Evolutionary conservation across 805 yeast species (phyloP).

Genomic region (Yarrowia sp.): DNA sequence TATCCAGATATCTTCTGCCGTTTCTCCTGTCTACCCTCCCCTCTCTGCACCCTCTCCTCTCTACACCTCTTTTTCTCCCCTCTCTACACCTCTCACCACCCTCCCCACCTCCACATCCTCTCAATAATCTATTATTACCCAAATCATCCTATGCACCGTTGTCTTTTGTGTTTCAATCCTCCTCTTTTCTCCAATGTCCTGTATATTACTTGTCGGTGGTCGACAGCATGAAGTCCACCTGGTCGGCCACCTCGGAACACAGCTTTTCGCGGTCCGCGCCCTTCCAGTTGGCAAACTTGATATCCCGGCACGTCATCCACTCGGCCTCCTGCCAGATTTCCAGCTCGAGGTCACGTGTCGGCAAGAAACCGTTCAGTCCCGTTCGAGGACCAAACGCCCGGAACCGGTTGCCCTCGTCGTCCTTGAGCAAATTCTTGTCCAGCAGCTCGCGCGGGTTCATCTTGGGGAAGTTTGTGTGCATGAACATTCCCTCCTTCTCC

Average conservation of each 20-base stretch:
- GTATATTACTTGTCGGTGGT: not conserved
- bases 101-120: not conserved
- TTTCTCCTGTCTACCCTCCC: too few species aligned
- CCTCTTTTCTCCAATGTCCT: not conserved
- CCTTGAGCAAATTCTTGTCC: slow-evolving; percentile 53
- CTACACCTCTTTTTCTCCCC: too few species aligned
- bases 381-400: slow-evolving; percentile 62
- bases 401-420: slow-evolving; percentile 57
- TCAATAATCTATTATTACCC: slow-evolving; percentile 4
- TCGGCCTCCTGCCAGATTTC: slow-evolving; percentile 42
- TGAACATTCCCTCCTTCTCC: slow-evolving; percentile 53
- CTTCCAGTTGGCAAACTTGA: slow-evolving; percentile 42
- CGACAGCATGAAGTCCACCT: slow-evolving; percentile 36
- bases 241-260: slow-evolving; percentile 37
- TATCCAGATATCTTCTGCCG: too few species aligned
- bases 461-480: slow-evolving; percentile 73
- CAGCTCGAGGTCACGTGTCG: slow-evolving; percentile 42
- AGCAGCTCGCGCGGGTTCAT: slow-evolving; percentile 64
- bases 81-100: too few species aligned
- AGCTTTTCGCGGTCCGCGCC: slow-evolving; percentile 26
- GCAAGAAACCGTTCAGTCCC: slow-evolving; percentile 34
- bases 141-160: slow-evolving; percentile 7
- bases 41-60: too few species aligned
- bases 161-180: not conserved
- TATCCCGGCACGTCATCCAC: slow-evolving; percentile 43